phyloP scores from a whole-genome alignment of 2,329 filamentous ascomycete species.

The Fusarium armeniacum region DNA sequence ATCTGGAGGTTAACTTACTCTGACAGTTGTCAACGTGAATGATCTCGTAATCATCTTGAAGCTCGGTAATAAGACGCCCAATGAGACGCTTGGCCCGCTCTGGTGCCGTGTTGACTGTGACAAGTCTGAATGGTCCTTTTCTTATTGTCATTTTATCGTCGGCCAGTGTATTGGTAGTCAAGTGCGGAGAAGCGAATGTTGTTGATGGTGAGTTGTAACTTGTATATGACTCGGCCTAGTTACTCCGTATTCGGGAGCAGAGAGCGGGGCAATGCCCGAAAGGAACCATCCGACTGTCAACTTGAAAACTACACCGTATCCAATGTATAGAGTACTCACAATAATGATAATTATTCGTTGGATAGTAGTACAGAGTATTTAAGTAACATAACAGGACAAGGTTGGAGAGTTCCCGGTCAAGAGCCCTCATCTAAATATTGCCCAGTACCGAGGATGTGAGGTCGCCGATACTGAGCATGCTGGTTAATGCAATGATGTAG shows the following conservation, averaged over 20 bases:
- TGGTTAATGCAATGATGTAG: neutral
- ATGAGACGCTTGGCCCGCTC: constrained; percentile 24
- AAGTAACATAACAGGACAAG: neutral
- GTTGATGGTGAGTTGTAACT: neutral
- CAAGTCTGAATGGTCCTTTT: constrained; percentile 15
- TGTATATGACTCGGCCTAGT: neutral
- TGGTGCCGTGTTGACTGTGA: constrained; percentile 20
- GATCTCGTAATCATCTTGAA: constrained; percentile 20
- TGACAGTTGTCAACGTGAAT: constrained; percentile 22
- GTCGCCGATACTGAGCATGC: neutral
- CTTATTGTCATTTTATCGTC: neutral
- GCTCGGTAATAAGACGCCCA: constrained; percentile 10
- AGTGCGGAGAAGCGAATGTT: neutral
- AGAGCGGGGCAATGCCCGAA: neutral
- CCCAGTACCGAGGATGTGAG: neutral
- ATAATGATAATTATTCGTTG: too few relatives aligned
- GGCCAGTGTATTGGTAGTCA: neutral
- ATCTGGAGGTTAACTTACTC: rapidly evolving
- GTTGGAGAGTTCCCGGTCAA: neutral
- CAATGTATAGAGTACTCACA: too few relatives aligned
- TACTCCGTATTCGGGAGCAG: neutral
- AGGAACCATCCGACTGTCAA: neutral
- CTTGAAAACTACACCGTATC: neutral
- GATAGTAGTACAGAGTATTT: too few relatives aligned
- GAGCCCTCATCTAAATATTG: neutral